Evolutionary conservation across 1,284 basidiomycete genomes (phyloP).

Genomic region (Xerocomus minutiporus): DNA sequence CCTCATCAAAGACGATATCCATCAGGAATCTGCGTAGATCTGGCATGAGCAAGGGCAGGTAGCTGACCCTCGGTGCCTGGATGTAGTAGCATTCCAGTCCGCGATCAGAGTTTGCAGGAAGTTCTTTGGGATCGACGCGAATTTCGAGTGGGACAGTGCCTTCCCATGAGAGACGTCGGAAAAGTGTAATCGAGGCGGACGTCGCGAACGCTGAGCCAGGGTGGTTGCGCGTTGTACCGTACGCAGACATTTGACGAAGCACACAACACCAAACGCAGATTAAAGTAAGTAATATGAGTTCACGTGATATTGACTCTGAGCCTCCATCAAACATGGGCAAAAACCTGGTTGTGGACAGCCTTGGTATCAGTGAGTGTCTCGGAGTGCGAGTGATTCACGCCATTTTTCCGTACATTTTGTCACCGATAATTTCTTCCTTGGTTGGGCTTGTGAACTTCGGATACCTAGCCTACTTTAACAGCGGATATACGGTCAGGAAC

Average conservation of each 20-base stretch:
- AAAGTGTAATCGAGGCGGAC: slow-evolving; percentile 63
- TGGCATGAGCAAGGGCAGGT: slow-evolving; percentile 84
- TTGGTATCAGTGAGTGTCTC: no score
- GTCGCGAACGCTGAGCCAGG: slow-evolving; percentile 46
- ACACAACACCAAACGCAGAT: slow-evolving; percentile 1
- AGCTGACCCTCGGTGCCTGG: slow-evolving; percentile 84
- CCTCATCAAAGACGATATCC: slow-evolving; percentile 85
- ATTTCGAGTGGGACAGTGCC: slow-evolving; percentile 83
- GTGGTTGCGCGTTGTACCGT: slow-evolving; percentile 53
- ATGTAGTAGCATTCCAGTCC: slow-evolving; percentile 82
- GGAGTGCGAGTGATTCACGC: no score
- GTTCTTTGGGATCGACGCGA: slow-evolving; percentile 77
- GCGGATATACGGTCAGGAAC: background rate
- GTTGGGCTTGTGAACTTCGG: no score
- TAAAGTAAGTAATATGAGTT: background rate
- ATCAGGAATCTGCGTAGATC: slow-evolving; percentile 82
- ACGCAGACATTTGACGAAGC: slow-evolving; percentile 49
- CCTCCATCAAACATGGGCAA: no score
- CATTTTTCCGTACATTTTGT: no score
- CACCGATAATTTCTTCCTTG: no score
- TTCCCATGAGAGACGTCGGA: slow-evolving; percentile 78
- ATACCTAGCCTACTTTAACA: no score
- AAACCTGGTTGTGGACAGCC: no score
- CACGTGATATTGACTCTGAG: slow-evolving; percentile 13
- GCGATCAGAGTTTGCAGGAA: slow-evolving; percentile 82